phyloP scores from a whole-genome alignment of 768 basidiomycete species.

The Xerocomus potaroensis region DNA sequence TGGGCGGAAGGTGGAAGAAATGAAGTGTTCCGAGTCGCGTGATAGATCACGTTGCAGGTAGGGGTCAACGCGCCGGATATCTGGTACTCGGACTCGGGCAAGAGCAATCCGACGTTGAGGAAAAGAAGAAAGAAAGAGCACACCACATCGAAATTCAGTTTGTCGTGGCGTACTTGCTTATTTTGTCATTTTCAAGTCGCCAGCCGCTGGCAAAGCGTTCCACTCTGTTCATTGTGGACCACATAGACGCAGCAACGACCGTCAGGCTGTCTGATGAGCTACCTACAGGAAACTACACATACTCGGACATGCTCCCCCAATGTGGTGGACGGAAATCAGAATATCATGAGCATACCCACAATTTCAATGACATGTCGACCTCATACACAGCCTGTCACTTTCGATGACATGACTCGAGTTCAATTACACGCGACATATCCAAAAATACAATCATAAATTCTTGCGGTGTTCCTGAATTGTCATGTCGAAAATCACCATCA shows the following conservation, averaged over 20 bases:
- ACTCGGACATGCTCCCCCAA: neutral
- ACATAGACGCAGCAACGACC: neutral
- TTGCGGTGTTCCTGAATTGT: constrained; percentile 43
- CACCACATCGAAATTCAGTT: constrained; percentile 1
- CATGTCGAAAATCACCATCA: neutral
- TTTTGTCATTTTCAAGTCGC: constrained; percentile 30
- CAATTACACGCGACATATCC: neutral
- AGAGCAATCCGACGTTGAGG: constrained; percentile 1
- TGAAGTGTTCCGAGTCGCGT: constrained; percentile 11
- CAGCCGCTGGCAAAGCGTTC: constrained; percentile 25
- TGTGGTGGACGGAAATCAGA: neutral
- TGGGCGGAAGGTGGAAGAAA: neutral
- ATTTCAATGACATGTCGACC: constrained; percentile 6
- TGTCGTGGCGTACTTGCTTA: constrained; percentile 15
- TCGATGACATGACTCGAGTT: neutral
- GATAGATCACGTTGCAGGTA: constrained; percentile 7
- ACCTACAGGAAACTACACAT: neutral
- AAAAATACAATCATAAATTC: neutral
- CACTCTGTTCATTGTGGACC: too few species aligned
- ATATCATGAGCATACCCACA: neutral
- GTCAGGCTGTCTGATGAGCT: neutral
- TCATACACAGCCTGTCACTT: neutral
- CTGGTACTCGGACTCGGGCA: neutral
- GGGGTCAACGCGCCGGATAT: neutral
- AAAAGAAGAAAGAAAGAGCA: constrained; percentile 1